Conservation (phyloP, 2,329 filamentous ascomycete species). For the Trichoderma sp. region DNA sequence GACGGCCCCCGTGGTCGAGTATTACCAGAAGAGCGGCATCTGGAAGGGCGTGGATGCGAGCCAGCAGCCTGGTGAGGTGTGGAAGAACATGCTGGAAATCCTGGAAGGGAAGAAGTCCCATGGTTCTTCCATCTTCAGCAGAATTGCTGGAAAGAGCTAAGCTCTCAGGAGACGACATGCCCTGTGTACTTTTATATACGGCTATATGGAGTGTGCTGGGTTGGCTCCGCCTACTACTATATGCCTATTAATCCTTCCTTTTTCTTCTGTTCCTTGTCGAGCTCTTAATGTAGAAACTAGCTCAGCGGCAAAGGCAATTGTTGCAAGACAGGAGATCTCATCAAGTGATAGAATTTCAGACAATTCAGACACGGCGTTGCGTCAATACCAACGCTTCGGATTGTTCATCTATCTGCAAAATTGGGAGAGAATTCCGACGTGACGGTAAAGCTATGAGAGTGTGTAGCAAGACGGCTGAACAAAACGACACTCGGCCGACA, state of each 20-base stretch:
- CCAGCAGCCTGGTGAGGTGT: conserved; percentile 93
- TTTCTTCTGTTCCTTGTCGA: background rate
- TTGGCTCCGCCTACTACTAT: conserved; percentile 12
- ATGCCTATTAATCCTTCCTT: conserved; percentile 12
- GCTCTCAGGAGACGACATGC: conserved; percentile 2
- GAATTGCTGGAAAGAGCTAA: conserved; percentile 39
- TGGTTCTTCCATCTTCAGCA: conserved; percentile 47
- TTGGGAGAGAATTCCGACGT: background rate
- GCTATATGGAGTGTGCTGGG: conserved; percentile 4
- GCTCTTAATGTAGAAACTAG: conserved; percentile 17
- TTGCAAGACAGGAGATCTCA: background rate
- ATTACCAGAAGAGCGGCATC: conserved; percentile 97
- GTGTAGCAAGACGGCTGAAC: background rate
- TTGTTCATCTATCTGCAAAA: background rate
- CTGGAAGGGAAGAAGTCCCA: conserved; percentile 63
- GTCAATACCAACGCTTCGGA: too few relatives aligned
- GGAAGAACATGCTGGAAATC: conserved; percentile 86
- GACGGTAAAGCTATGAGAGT: background rate
- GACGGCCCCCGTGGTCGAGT: conserved; percentile 87
- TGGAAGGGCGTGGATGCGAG: conserved; percentile 95
- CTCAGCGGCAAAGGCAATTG: conserved; percentile 2
- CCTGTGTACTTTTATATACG: background rate
- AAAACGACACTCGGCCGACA: background rate
- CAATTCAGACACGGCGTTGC: too few relatives aligned
- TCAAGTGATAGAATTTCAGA: background rate